Percentiles rank a stretch among this genome's conserved stretches.
Evolutionary conservation across 2,329 filamentous ascomycete genomes (phyloP).

Genomic region (Remersonia thermophila): DNA sequence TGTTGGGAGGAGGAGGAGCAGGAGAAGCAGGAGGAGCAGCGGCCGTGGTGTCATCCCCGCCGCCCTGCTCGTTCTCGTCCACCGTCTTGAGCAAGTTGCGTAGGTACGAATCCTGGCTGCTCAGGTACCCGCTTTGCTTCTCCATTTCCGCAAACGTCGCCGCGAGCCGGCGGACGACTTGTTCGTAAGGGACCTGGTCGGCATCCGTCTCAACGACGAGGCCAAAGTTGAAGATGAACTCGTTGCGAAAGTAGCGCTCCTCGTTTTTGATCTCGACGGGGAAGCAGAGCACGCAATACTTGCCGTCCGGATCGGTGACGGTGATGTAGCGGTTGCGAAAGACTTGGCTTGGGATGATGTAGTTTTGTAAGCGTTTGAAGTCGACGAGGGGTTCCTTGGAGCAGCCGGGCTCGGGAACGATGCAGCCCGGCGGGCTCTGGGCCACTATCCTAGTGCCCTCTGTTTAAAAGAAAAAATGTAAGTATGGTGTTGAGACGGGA

Average conservation of each 20-base stretch:
- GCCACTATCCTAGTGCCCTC: constrained; percentile 50
- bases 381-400: constrained; percentile 57
- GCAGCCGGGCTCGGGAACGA: constrained; percentile 32
- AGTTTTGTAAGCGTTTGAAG: constrained; percentile 77
- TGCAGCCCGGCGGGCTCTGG: constrained; percentile 50
- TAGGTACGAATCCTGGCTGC: constrained; percentile 37
- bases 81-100: constrained; percentile 13
- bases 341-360: constrained; percentile 87
- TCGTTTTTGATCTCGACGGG: constrained; percentile 77
- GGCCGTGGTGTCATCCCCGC: constrained; percentile 14
- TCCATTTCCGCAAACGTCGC: constrained; percentile 80
- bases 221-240: constrained; percentile 98
- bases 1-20: too few species aligned
- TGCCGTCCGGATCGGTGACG: constrained; percentile 56
- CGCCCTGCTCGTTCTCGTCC: constrained; percentile 5
- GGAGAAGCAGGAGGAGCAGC: too few species aligned
- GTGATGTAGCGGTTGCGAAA: constrained; percentile 88
- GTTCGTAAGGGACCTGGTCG: constrained; percentile 69
- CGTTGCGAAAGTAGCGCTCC: constrained; percentile 69
- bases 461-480: too few species aligned
- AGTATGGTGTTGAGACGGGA: too few species aligned
- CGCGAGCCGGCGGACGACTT: constrained; percentile 75
- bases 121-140: constrained; percentile 78
- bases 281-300: constrained; percentile 71
- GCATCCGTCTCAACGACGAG: constrained; percentile 38